Conservation (phyloP, 2,329 filamentous ascomycete species). For the Fusarium illudens region DNA sequence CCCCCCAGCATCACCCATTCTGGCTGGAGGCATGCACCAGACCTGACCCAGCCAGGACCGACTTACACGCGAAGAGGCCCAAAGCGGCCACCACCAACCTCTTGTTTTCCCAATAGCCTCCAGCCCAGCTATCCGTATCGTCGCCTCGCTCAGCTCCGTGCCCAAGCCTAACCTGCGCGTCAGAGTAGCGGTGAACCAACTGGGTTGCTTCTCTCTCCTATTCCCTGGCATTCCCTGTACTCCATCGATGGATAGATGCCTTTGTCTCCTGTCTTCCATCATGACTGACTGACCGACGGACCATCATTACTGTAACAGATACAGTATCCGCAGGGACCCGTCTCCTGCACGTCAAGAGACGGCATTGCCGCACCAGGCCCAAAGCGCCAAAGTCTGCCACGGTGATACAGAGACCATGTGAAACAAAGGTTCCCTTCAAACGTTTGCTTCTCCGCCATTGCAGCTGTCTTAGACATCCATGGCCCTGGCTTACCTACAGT, state of each 20-base stretch:
- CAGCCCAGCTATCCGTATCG: slow-evolving; percentile 6
- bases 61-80: slow-evolving; percentile 17
- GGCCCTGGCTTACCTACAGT: background rate
- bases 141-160: slow-evolving; percentile 7
- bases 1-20: background rate
- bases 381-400: background rate
- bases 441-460: background rate
- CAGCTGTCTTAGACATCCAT: background rate
- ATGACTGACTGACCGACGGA: background rate
- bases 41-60: background rate
- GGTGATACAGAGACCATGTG: slow-evolving; percentile 1
- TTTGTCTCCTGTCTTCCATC: background rate
- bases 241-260: background rate
- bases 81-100: slow-evolving; percentile 16
- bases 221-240: background rate
- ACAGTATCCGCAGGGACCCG: slow-evolving; percentile 6
- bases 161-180: background rate
- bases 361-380: background rate
- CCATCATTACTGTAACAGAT: background rate
- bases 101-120: slow-evolving; percentile 2
- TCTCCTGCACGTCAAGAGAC: background rate
- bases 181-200: slow-evolving; percentile 25
- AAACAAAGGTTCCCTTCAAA: background rate
- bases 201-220: background rate
- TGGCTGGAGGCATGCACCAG: background rate